Base-by-base conservation (phyloP, 495 filamentous ascomycete genomes). In the Talaromyces nanjingensis region DNA sequence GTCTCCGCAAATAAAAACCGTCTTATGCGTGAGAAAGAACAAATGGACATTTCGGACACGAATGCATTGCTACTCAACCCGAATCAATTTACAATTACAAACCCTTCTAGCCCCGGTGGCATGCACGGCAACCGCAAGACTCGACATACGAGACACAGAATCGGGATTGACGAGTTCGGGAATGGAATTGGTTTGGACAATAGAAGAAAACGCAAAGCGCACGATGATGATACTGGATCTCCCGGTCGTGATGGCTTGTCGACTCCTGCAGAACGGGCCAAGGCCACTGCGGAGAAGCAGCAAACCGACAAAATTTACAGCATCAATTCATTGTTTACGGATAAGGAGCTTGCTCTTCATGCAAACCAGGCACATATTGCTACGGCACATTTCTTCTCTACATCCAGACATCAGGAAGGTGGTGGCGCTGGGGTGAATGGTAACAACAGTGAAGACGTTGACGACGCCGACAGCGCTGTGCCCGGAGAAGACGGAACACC, bases 41-140 rank as follows among this genome's bases (percentile, higher is more conserved):
- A 86, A 70, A 73, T 96, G 39, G 94, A 98, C 66, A 90, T 97
- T 39, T 84, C 88, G 14, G 96, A 98, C 68, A 88, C 85, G 64
- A 96, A 90, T 67, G 91, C 94, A 12, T 83, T 96, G 5, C 86
- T 97, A 33, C 84, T 96, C 6, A 91, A 98, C 68, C 93, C 96
- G 14, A 93, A 89, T 66, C 94, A 98, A 70, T 97, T 92, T 75
- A 89, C 88, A 73, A 85, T 96, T 64, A 87, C 86, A 67, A 90
- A 91, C 71, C 87, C 87, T 27, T 78, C 89, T 16, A 92, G 90
- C 71, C 91, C 92, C 11, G 90, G 92, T 55, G 90, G 89, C 37
- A 79, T 89, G 24, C 90, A 92, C 69, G 86, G 85, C 64, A 91
- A 91, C 68, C 83, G 93, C 60, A 90, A 92, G 64, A 97, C 93